Conservation (phyloP, 169 alveolate genomes). For the Blepharisma undulans region DNA sequence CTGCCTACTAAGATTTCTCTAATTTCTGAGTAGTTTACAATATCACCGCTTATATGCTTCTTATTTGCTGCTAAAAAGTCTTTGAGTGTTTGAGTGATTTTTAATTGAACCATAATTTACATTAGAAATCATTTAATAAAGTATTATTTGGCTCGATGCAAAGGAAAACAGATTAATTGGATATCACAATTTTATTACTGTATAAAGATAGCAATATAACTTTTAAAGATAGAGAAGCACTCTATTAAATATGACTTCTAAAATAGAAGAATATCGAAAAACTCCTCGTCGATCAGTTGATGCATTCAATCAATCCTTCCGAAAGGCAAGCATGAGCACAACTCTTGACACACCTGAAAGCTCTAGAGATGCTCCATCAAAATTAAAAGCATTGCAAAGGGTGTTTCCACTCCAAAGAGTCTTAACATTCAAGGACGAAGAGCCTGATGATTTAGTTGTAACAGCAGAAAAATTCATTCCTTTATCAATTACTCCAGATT, state of each 20-base stretch:
- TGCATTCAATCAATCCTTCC: background rate
- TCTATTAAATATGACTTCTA: background rate
- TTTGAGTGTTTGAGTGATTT: background rate
- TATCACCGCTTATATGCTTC: background rate
- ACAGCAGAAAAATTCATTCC: background rate
- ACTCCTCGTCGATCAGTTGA: background rate
- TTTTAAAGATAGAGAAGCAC: background rate
- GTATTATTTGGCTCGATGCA: background rate
- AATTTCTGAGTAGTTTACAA: background rate
- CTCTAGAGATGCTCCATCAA: background rate
- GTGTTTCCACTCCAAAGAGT: background rate
- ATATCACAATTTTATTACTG: no score
- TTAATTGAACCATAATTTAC: background rate
- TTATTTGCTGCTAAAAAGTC: background rate
- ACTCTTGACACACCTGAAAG: background rate
- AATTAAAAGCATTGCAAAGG: background rate
- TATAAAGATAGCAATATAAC: background rate
- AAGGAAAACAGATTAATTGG: no score
- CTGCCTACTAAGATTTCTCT: background rate
- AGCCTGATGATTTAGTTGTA: background rate
- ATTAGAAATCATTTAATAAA: background rate
- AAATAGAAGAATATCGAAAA: background rate
- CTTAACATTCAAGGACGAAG: background rate
- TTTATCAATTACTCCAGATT: background rate
- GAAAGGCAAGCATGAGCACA: background rate